These are phyloP conservation scores for Penicillium sp. DNA, from an alignment of 2,329 filamentous ascomycete species.

Conservation along the genomic window DNA sequence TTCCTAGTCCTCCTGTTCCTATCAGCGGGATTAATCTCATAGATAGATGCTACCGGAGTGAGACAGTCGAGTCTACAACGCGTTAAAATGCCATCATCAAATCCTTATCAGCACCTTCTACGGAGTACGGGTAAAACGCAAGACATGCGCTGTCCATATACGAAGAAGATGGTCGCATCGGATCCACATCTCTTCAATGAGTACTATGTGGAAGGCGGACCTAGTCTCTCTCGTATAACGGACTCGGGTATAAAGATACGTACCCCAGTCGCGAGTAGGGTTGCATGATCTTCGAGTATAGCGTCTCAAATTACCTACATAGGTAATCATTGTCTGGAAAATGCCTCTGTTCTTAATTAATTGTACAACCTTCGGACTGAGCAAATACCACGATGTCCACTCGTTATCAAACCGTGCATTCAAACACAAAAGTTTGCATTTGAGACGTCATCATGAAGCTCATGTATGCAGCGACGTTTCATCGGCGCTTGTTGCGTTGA, in stretches of 20 bases:
- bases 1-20: neutral
- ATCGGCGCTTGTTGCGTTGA: neutral
- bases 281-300: too few species aligned
- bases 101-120: neutral
- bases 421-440: neutral
- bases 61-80: neutral
- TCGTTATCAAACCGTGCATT: neutral
- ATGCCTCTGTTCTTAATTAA: neutral
- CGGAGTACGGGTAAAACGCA: neutral
- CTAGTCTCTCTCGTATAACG: neutral
- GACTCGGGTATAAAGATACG: neutral
- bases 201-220: neutral
- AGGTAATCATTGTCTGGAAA: neutral
- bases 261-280: too few species aligned
- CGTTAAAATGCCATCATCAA: neutral
- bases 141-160: neutral
- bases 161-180: neutral
- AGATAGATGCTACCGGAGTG: neutral
- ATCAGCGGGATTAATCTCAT: neutral
- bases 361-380: neutral
- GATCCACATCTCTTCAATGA: neutral
- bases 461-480: neutral
- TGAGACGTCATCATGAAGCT: neutral
- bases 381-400: neutral
- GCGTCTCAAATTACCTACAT: neutral